Conservation (phyloP, 2,329 filamentous ascomycete genomes). For the Pseudogymnoascus sp. region DNA sequence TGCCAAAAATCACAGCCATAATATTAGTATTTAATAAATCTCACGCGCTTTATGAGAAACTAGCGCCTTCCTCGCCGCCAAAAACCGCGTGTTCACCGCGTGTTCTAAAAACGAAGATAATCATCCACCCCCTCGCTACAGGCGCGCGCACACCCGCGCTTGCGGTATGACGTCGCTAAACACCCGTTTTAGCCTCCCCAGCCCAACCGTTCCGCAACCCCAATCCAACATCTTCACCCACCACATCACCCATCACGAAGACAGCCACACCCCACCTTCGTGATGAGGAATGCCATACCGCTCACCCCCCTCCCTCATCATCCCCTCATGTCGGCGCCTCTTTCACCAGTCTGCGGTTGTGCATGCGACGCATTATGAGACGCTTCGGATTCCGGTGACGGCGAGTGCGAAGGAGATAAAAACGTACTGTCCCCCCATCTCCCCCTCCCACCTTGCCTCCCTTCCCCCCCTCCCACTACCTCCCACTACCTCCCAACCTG, state of each 20-base stretch:
- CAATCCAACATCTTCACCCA: background rate
- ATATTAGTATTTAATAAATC: background rate
- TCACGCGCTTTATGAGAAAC: background rate
- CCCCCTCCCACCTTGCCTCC: background rate
- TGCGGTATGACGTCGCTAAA: background rate
- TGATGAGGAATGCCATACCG: conserved; percentile 57
- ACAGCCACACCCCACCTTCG: conserved; percentile 22
- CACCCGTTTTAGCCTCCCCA: background rate
- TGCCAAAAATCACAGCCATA: background rate
- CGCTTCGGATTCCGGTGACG: conserved; percentile 59
- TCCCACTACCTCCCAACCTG: background rate
- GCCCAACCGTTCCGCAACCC: background rate
- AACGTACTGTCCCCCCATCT: conserved; percentile 44
- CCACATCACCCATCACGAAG: background rate
- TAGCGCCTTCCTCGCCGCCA: background rate
- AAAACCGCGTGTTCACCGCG: background rate
- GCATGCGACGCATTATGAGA: conserved; percentile 67
- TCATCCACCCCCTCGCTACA: background rate
- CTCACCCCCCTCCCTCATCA: conserved; percentile 19
- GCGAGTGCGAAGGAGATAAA: conserved; percentile 76
- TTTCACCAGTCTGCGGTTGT: conserved; percentile 23
- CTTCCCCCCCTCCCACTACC: background rate
- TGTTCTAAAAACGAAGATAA: background rate
- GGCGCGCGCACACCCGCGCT: background rate
- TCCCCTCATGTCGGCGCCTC: conserved; percentile 33